Percentiles rank a stretch among this genome's conserved stretches.
Conservation (phyloP, 106 monocot species). For the Agapanthus africanus region DNA sequence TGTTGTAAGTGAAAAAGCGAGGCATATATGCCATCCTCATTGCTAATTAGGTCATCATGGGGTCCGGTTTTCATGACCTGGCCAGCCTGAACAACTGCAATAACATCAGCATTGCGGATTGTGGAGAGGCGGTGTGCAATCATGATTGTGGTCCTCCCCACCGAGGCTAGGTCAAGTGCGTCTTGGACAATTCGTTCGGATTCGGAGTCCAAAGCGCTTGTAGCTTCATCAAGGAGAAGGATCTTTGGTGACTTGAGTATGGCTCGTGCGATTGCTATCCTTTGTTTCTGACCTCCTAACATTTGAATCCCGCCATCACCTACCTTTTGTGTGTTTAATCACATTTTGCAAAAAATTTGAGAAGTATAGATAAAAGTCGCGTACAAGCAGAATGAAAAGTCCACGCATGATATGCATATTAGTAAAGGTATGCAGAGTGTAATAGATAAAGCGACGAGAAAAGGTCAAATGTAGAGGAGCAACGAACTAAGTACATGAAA, state of each 20-base stretch:
- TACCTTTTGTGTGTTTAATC: conserved; percentile 25
- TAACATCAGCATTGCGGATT: conserved; percentile 45
- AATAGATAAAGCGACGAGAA: too few species aligned
- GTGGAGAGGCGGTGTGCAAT: conserved; percentile 79
- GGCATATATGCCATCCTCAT: conserved; percentile 40
- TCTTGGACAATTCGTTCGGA: conserved; percentile 59
- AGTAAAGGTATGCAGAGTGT: too few species aligned
- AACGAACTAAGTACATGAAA: too few species aligned
- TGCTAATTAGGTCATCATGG: conserved; percentile 49
- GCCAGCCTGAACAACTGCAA: conserved; percentile 57
- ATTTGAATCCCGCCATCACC: conserved; percentile 73
- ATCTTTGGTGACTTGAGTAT: conserved; percentile 58
- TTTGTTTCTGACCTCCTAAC: conserved; percentile 73
- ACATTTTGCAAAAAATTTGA: too few species aligned
- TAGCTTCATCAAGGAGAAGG: conserved; percentile 73
- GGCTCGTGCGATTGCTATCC: conserved; percentile 71
- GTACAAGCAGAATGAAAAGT: too few species aligned
- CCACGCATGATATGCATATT: too few species aligned
- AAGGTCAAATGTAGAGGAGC: too few species aligned
- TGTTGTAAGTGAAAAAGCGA: conserved; percentile 44
- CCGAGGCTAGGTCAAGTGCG: conserved; percentile 48
- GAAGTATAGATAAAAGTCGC: too few species aligned
- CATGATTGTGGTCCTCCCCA: conserved; percentile 55
- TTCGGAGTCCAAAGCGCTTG: conserved; percentile 67
- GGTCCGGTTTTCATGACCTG: conserved; percentile 47